phyloP scores from a whole-genome alignment of 1,139 yeast genomes.

The Yamadazyma spencermartinsiae region DNA sequence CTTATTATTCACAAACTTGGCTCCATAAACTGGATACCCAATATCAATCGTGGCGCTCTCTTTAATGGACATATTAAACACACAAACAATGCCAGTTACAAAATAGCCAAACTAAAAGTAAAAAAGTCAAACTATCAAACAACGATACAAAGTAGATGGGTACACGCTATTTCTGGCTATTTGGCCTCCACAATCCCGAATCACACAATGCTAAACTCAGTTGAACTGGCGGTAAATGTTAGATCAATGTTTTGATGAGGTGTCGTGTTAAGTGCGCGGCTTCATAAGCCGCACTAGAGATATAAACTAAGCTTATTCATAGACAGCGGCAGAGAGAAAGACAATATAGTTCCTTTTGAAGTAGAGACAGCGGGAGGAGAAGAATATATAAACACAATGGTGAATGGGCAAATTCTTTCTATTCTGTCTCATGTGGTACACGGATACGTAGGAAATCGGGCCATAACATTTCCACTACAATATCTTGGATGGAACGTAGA shows the following conservation, averaged over 20 bases:
- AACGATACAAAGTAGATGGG: too few species aligned
- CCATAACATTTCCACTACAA: constrained; percentile 45
- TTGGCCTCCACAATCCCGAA: too few species aligned
- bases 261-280: too few species aligned
- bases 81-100: background rate
- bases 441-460: constrained; percentile 48
- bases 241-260: too few species aligned
- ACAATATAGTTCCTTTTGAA: too few species aligned
- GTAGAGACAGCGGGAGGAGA: too few species aligned
- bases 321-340: background rate
- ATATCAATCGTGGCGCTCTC: constrained; percentile 49
- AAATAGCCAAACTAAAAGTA: background rate
- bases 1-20: constrained; percentile 63
- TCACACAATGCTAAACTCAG: too few species aligned
- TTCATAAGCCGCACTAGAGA: too few species aligned
- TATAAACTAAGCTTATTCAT: too few species aligned
- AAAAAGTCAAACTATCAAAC: background rate
- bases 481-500: constrained; percentile 48
- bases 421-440: constrained; percentile 48
- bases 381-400: background rate
- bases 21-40: constrained; percentile 82
- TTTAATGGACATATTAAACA: constrained; percentile 34
- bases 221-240: background rate
- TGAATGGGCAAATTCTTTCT: constrained; percentile 29
- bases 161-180: too few species aligned